Conservation (phyloP, 2,329 filamentous ascomycete species). For the Pseudocercospora cruenta region DNA sequence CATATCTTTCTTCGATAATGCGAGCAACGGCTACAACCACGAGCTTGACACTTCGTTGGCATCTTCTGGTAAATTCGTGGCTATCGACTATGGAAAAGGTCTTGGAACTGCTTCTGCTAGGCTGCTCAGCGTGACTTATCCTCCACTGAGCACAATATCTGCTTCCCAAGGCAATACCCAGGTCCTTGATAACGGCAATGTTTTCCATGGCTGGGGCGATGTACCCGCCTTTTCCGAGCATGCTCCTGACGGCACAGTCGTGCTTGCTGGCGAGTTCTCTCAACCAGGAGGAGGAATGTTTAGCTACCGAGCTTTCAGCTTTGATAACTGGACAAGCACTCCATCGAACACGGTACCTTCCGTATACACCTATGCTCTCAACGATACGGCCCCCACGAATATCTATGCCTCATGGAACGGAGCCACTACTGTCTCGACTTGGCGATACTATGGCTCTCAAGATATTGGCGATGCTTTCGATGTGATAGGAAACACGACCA, state of each 20-base stretch:
- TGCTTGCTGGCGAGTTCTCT: conserved; percentile 55
- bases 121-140: conserved; percentile 23
- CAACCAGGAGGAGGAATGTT: conserved; percentile 25
- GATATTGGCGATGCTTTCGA: conserved; percentile 24
- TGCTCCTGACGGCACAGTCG: conserved; percentile 47
- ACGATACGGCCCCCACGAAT: conserved; percentile 29
- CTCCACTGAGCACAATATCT: conserved; percentile 42
- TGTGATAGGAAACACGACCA: background rate
- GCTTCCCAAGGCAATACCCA: conserved; percentile 57
- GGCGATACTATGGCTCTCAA: conserved; percentile 30
- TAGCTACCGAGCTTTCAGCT: conserved; percentile 58
- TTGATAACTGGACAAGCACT: conserved; percentile 44
- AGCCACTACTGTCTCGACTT: conserved; percentile 41
- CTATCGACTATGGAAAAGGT: conserved; percentile 26
- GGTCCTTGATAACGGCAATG: conserved; percentile 54
- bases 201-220: conserved; percentile 59
- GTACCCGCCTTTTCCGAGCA: conserved; percentile 43
- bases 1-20: conserved; percentile 22
- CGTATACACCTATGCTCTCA: conserved; percentile 39
- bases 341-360: conserved; percentile 43
- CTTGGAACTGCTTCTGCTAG: conserved; percentile 18
- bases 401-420: conserved; percentile 41
- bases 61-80: conserved; percentile 33
- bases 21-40: conserved; percentile 31
- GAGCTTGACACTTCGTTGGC: conserved; percentile 14